Percentiles rank a stretch among this genome's conserved stretches.
These are phyloP conservation scores for Fusarium lateritium DNA, from an alignment of 2,329 filamentous ascomycete species.

Conservation along the genomic window DNA sequence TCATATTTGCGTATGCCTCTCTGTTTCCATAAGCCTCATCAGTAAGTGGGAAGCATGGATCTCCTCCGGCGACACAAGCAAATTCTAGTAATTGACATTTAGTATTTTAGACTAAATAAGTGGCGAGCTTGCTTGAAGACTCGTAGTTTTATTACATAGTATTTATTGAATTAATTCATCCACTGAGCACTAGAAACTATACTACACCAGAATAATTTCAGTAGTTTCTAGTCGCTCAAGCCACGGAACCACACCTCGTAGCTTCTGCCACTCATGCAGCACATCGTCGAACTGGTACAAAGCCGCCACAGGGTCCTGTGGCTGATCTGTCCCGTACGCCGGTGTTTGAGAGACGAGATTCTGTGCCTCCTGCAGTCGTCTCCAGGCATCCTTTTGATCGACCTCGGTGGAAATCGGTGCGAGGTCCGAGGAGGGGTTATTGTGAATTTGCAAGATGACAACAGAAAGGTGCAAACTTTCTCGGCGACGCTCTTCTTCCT, in stretches of 20 bases:
- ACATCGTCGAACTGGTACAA: conserved; percentile 9
- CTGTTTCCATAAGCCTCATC: too few species aligned
- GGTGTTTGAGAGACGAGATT: background rate
- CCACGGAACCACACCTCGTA: background rate
- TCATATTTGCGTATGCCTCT: too few species aligned
- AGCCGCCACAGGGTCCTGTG: background rate
- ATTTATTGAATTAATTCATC: too few species aligned
- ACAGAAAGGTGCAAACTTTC: background rate
- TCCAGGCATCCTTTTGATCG: background rate
- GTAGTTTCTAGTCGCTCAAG: background rate
- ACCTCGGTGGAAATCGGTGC: background rate
- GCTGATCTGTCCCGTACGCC: background rate
- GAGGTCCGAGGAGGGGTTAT: background rate
- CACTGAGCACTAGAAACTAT: too few species aligned
- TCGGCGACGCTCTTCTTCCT: background rate
- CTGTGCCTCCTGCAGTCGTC: accelerated
- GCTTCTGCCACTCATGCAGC: background rate
- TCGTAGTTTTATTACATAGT: too few species aligned
- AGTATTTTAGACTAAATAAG: too few species aligned
- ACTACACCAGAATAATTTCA: background rate
- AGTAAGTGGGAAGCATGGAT: too few species aligned
- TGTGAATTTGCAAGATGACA: background rate
- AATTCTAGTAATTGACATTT: too few species aligned
- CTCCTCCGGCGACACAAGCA: too few species aligned
- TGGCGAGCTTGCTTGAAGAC: too few species aligned